phyloP scores from a whole-genome alignment of 176 grass and related monocot species.

The Otatea glauca region DNA sequence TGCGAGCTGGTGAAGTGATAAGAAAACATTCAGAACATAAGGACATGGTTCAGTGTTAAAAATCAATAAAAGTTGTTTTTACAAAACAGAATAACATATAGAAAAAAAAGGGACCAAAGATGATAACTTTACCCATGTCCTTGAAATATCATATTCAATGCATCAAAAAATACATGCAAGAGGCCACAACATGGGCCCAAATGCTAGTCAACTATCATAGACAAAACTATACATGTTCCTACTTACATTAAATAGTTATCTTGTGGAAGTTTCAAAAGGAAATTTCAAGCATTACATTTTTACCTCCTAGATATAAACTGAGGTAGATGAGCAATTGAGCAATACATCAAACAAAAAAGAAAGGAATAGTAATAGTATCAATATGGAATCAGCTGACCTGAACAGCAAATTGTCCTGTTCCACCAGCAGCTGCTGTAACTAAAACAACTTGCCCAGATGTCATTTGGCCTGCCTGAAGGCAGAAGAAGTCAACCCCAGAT shows the following conservation, averaged over 20 bases:
- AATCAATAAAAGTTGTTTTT: constrained; percentile 13
- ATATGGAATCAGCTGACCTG: constrained; percentile 64
- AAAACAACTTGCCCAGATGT: constrained; percentile 78
- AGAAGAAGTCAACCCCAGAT: constrained; percentile 29
- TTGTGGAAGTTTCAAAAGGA: constrained; percentile 16
- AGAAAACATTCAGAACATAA: constrained; percentile 30
- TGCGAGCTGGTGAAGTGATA: constrained; percentile 62
- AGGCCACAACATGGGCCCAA: constrained; percentile 13
- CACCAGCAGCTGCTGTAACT: constrained; percentile 95
- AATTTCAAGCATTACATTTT: constrained; percentile 21
- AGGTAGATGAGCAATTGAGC: constrained; percentile 15
- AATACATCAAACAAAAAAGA: constrained; percentile 37
- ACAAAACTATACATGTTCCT: constrained; percentile 1
- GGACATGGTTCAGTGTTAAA: constrained; percentile 11
- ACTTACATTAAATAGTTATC: constrained; percentile 27
- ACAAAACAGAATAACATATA: constrained; percentile 28
- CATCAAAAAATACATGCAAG: constrained; percentile 21
- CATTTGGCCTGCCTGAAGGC: constrained; percentile 84
- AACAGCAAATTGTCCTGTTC: constrained; percentile 97
- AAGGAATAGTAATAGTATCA: constrained; percentile 15
- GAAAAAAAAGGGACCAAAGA: constrained; percentile 20
- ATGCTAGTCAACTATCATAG: constrained; percentile 30
- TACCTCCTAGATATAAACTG: not conserved
- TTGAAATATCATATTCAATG: constrained; percentile 32
- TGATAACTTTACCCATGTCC: constrained; percentile 8